Conservation (phyloP, 2,329 filamentous ascomycete genomes). For the Penicillium sp. region DNA sequence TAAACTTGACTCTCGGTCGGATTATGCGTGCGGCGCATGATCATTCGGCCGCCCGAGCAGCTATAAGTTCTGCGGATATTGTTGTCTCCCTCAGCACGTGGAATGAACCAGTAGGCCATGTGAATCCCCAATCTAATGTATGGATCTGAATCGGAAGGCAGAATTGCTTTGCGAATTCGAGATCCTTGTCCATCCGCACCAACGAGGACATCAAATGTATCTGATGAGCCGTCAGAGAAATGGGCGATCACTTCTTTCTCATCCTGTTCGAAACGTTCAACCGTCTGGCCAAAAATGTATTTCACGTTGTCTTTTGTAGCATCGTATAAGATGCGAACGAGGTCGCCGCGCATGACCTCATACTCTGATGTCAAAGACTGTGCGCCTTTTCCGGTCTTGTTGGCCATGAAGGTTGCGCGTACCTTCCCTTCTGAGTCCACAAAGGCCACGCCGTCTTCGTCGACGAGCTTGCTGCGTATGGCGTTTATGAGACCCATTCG, state of each 20-base stretch:
- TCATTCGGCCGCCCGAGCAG: slow-evolving; percentile 22
- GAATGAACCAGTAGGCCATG: slow-evolving; percentile 31
- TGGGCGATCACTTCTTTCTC: slow-evolving; percentile 36
- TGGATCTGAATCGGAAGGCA: slow-evolving; percentile 24
- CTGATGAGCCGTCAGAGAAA: slow-evolving; percentile 47
- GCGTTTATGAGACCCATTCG: slow-evolving; percentile 54
- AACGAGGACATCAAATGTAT: slow-evolving; percentile 54
- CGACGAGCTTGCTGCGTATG: slow-evolving; percentile 41
- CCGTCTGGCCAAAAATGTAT: slow-evolving; percentile 36
- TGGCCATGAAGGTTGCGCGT: slow-evolving; percentile 44
- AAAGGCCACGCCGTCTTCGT: slow-evolving; percentile 51
- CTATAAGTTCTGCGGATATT: slow-evolving; percentile 19
- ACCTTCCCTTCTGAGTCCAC: slow-evolving; percentile 44
- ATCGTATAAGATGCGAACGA: slow-evolving; percentile 55
- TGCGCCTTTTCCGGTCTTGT: slow-evolving; percentile 46
- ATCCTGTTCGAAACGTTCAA: slow-evolving; percentile 34
- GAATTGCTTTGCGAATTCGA: slow-evolving; percentile 47
- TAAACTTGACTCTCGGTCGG: slow-evolving; percentile 22
- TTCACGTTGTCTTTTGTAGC: slow-evolving; percentile 32
- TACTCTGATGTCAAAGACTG: slow-evolving; percentile 56
- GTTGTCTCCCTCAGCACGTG: slow-evolving; percentile 19
- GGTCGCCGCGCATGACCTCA: slow-evolving; percentile 61
- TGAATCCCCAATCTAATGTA: slow-evolving; percentile 22
- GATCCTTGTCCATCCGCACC: slow-evolving; percentile 59
- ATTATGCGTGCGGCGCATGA: slow-evolving; percentile 24